Base-by-base conservation (phyloP, 139 green algal species). In the Micractinium sp. region DNA sequence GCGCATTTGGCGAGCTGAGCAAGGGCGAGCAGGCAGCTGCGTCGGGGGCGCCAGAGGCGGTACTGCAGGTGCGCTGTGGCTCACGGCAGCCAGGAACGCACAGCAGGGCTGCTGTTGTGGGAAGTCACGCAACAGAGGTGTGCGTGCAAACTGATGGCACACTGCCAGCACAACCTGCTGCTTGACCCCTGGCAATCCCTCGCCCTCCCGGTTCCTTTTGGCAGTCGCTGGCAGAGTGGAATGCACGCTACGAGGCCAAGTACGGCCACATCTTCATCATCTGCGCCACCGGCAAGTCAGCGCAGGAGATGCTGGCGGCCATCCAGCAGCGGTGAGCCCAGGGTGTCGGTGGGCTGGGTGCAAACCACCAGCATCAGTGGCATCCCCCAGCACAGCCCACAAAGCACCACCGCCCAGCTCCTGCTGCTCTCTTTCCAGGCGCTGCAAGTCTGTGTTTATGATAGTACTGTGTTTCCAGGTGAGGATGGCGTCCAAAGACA, bases 221-320 rank as follows among this genome's bases (percentile, higher is more conserved):
- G 56, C 89, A 95, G 92, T 91, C 95, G 56, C 90, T 99, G 23
- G 85, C 84, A 0, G 82, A 93, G 0, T 96, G 92, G 93, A 98
- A 98, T 87, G 31, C 69, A 33, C 61, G 84, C 23, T 99, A 99
- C 91, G 89, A 96, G n/a, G 90, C 93, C 3, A 96, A 94, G 47
- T 99, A 98, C 89, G 96, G 97, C 4, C 94, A 97, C 91, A 95
- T 99, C 61, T 99, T 99, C 95, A 95, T 99, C 83, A 96, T 99
- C 25, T 99, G 92, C 69, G 97, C 97, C 14, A 92, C 90, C 2
- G 97, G 97, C 61, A 96, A 93, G 80, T 87, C 69, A 14, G 92
- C 95, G 1, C 81, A 80, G 4, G 86, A 98, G 27, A 97, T 99
- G 89, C 89, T 98, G 75, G 85, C 60, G 0, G 66, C 61, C 1